Evolutionary conservation across 2,329 filamentous ascomycete genomes (phyloP).

Genomic region (Venturia effusa): DNA sequence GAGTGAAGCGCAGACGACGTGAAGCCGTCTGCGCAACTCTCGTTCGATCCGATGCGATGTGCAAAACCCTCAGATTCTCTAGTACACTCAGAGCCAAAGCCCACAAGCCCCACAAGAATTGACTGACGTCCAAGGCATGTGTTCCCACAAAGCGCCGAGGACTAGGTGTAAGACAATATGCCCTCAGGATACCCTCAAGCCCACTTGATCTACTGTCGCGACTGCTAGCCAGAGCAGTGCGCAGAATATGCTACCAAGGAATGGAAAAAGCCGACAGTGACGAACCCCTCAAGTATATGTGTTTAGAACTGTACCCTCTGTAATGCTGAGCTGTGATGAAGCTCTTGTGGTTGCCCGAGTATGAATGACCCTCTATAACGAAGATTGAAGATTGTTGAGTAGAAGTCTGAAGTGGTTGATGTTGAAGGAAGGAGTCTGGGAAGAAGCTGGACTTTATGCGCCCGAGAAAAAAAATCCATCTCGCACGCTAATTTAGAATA

Average conservation of each 20-base stretch:
- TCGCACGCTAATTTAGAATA: background rate
- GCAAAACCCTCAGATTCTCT: slow-evolving; percentile 29
- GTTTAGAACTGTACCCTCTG: slow-evolving; percentile 4
- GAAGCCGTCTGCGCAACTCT: background rate
- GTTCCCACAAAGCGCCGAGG: slow-evolving; percentile 43
- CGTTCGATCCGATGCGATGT: background rate
- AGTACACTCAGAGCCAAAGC: slow-evolving; percentile 19
- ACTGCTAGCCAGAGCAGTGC: slow-evolving; percentile 21
- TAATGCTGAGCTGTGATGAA: slow-evolving; percentile 4
- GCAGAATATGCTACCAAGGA: slow-evolving; percentile 13
- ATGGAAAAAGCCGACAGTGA: slow-evolving; percentile 17
- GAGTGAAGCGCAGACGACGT: background rate
- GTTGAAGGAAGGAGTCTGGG: background rate
- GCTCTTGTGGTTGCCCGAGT: slow-evolving; percentile 1
- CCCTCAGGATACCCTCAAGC: slow-evolving; percentile 25
- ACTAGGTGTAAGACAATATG: slow-evolving; percentile 19
- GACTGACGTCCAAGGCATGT: slow-evolving; percentile 34
- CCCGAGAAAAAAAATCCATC: background rate
- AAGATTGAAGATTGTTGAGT: background rate
- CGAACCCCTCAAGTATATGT: slow-evolving; percentile 1
- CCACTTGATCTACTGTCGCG: slow-evolving; percentile 26
- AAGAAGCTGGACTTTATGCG: background rate
- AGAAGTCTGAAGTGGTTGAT: background rate
- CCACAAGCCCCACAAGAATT: slow-evolving; percentile 34
- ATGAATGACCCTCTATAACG: background rate